phyloP scores from a whole-genome alignment of 495 filamentous ascomycete genomes.

The Pyrenula massariospora region DNA sequence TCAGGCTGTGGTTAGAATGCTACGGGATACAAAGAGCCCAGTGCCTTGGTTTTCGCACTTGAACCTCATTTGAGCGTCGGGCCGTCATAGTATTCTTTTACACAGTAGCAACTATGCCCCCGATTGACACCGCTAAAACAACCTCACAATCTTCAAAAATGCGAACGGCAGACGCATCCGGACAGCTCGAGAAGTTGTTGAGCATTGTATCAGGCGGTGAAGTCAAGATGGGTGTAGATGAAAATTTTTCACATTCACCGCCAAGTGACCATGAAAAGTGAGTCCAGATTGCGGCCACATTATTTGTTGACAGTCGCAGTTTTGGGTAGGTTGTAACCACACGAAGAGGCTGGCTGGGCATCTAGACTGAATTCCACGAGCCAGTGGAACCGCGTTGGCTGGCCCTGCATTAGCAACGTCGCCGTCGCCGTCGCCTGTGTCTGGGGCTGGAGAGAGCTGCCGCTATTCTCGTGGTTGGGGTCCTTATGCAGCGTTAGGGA shows the following conservation, averaged over 20 bases:
- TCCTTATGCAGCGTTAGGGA: neutral
- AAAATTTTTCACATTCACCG: neutral
- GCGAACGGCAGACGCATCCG: too few species aligned
- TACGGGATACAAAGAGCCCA: too few species aligned
- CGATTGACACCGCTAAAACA: too few species aligned
- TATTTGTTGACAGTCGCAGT: neutral
- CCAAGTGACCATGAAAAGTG: too few species aligned
- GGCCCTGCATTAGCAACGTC: neutral
- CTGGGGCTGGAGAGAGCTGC: neutral
- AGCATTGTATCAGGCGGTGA: too few species aligned
- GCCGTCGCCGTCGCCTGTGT: neutral
- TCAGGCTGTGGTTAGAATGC: too few species aligned
- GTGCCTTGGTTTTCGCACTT: too few species aligned
- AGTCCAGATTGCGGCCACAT: neutral
- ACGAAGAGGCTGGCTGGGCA: neutral
- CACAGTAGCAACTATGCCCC: too few species aligned
- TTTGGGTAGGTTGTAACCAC: neutral
- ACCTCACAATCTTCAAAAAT: too few species aligned
- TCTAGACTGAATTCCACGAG: neutral
- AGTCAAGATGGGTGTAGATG: neutral
- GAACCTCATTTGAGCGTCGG: too few species aligned
- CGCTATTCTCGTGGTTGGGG: neutral
- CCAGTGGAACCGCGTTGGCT: neutral
- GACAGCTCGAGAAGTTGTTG: too few species aligned
- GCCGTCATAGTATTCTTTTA: too few species aligned